Percentiles rank a stretch among this genome's conserved stretches.
Evolutionary conservation across 1,284 basidiomycete species (phyloP).

Genomic region (Porodaedalea pini): DNA sequence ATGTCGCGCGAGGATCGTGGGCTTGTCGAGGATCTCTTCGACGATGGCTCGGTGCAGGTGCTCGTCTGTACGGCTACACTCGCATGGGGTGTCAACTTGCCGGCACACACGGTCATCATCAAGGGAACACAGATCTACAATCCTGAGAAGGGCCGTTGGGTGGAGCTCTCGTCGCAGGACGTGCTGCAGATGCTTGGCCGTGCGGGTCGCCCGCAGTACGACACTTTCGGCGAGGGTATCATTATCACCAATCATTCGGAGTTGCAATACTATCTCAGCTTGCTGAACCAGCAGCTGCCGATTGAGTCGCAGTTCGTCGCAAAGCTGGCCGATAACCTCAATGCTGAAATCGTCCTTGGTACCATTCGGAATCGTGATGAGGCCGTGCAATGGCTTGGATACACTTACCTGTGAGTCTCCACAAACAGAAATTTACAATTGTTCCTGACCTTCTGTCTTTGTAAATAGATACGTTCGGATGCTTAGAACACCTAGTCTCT

Average conservation of each 20-base stretch:
- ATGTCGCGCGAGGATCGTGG: conserved; percentile 94
- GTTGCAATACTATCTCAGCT: conserved; percentile 92
- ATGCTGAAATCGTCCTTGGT: conserved; percentile 96
- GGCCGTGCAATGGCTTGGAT: conserved; percentile 96
- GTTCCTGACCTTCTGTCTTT: conserved; percentile 14
- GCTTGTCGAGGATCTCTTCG: conserved; percentile 93
- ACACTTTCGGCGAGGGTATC: conserved; percentile 96
- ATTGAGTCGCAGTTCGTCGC: conserved; percentile 96
- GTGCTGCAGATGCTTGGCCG: conserved; percentile 99
- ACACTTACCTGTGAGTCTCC: conserved; percentile 82
- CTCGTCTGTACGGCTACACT: conserved; percentile 97
- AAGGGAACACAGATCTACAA: conserved; percentile 99
- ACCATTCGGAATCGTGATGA: conserved; percentile 95
- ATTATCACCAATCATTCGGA: conserved; percentile 98
- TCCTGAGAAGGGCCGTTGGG: conserved; percentile 97
- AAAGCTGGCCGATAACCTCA: conserved; percentile 92
- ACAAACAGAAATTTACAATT: not conserved
- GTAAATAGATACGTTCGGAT: conserved; percentile 84
- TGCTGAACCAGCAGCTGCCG: conserved; percentile 94
- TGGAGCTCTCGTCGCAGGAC: conserved; percentile 93
- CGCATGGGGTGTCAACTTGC: conserved; percentile 99
- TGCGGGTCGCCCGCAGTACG: conserved; percentile 96
- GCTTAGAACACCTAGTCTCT: conserved; percentile 87
- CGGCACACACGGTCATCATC: conserved; percentile 98
- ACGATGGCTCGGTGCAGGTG: conserved; percentile 90